These are phyloP conservation scores for Chrysoporthe deuterocubensis DNA, from an alignment of 2,329 filamentous ascomycete genomes.

Conservation along the genomic window DNA sequence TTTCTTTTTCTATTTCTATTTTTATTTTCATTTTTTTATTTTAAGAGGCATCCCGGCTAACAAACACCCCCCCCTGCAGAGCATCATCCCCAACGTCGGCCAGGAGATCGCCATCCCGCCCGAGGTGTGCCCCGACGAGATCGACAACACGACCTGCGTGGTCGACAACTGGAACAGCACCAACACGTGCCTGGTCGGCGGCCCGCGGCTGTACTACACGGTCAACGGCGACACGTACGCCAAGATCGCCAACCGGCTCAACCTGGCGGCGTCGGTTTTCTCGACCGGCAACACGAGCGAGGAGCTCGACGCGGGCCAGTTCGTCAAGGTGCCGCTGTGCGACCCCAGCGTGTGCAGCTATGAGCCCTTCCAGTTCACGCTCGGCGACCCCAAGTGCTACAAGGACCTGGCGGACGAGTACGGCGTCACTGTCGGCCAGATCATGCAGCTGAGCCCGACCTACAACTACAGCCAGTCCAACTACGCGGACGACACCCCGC, in stretches of 20 bases:
- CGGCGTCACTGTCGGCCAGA: conserved; percentile 10
- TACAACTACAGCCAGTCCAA: conserved; percentile 6
- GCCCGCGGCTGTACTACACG: conserved; percentile 16
- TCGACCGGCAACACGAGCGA: conserved; percentile 3
- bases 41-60: background rate
- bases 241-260: conserved; percentile 17
- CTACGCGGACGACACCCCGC: background rate
- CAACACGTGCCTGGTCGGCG: conserved; percentile 14
- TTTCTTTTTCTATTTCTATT: background rate
- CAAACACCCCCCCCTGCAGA: background rate
- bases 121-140: conserved; percentile 20
- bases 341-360: conserved; percentile 1
- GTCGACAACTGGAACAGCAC: conserved; percentile 19
- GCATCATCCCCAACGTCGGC: conserved; percentile 18
- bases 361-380: conserved; percentile 14
- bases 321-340: conserved; percentile 20
- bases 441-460: conserved; percentile 10
- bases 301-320: conserved; percentile 13
- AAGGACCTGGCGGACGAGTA: conserved; percentile 22
- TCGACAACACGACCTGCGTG: conserved; percentile 16
- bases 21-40: no score
- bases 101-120: conserved; percentile 13
- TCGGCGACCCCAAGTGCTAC: conserved; percentile 7
- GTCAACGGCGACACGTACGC: conserved; percentile 18
- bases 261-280: conserved; percentile 3